Base-by-base conservation (phyloP, 2,329 filamentous ascomycete genomes). In the Bertia moriformis region DNA sequence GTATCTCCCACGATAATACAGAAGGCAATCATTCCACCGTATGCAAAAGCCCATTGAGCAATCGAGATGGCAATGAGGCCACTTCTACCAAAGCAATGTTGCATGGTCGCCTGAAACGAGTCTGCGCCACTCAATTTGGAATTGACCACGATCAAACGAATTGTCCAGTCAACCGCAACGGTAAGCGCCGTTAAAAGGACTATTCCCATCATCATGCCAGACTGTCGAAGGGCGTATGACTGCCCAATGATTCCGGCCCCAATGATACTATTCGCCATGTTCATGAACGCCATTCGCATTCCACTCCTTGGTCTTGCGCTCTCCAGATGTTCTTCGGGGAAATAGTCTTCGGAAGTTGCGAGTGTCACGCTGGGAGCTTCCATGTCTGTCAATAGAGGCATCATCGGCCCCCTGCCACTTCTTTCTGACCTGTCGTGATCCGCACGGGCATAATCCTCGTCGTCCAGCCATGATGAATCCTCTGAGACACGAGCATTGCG, bases 241-340 rank as follows among this genome's bases (percentile, higher is more conserved):
- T 81, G 77, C 17, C 32, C 32, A 15, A 35, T 43, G 29, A 44
- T 44, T 15, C 46, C 42, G n/a, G 45, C 49, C 36, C 46, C 49
- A 44, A 82, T 81, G 44, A 82, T 82, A 44, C 73, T 79, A 54
- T 82, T 82, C 24, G 77, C 77, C 77, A 82, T 82, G 50, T 82
- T 82, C 75, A 81, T 79, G 45, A 82, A 82, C 2, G 77, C 75
- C 60, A 72, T 78, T 42, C 63, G 65, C 64, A 80, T 66, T 18
- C 72, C 71, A 50, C 75, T 81, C 53, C 74, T 73, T 14, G 77
- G 73, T 41, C 74, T 59, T 7, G 41, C 37, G 29, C 32, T 40
- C 18, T 50, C 48, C n/a, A 43, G 37, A 18, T 44, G 39, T 17
- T 44, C 44, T 15, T 44, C 46, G 4, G 43, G 43, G 24, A 48